Base-by-base conservation (phyloP, 805 yeast genomes). In the Zygosaccharomyces pseudorouxii region DNA sequence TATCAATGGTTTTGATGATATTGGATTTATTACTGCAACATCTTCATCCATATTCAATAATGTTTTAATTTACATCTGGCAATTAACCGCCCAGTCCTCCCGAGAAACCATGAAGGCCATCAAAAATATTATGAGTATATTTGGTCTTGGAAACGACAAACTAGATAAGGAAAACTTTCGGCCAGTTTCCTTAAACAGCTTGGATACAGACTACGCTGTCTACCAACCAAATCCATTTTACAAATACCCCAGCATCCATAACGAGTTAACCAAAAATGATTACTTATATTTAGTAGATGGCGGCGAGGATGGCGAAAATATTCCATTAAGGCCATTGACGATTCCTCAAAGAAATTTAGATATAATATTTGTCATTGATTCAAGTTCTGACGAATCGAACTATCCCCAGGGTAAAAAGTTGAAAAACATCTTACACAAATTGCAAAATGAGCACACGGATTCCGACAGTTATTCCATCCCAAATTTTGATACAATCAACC, bases 301-400 rank as follows among this genome's bases (percentile, higher is more conserved):
- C 38, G 95, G 93, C 28, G 88, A 82, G 63, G 92, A 86, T 62
- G 71, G 74, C 7, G 89, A 84, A 64, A 84, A 84, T 58, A 72
- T 86, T 14, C 93, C 95, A 0, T 64, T 83, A 33, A 69, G 75
- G 27, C 87, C 92, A 2, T 71, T 86, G 44, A 58, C 84, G 23
- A 84, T 82, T 55, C 78, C 79, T 5, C 76, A 77, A 39, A 72
- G 93, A 53, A 64, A 71, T 16, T 71, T 84, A 18, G 93, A 86
- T 61, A 71, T 81, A 11, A 69, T 86, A 6, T 73, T 86, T 54
- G 84, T 90, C 0, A 72, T 71, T 50, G 88, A 84, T 58, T 67
- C 76, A 53, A 63, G 84, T 3, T 72, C 83, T 11, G 87, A 82
- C 56, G 19, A 49, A 4, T 54, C 62, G 9, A 81, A 81, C 47